phyloP scores from a whole-genome alignment of 345 rosid genomes.

The Combretum micranthum region DNA sequence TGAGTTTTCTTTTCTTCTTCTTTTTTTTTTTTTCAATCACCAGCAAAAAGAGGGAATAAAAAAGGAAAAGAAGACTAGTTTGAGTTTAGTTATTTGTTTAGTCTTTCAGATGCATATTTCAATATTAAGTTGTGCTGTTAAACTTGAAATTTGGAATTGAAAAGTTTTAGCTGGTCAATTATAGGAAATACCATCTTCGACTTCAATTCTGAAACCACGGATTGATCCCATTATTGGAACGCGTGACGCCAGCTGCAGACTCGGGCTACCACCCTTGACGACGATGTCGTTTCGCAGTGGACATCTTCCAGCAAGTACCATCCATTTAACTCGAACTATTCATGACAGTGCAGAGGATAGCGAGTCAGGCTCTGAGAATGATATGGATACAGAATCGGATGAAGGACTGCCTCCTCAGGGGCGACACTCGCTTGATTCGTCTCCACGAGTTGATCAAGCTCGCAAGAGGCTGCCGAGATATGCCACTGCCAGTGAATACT shows the following conservation, averaged over 20 bases:
- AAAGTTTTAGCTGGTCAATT: slow-evolving; percentile 11
- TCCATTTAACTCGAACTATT: slow-evolving; percentile 37
- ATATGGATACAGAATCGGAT: slow-evolving; percentile 51
- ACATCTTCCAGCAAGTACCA: slow-evolving; percentile 42
- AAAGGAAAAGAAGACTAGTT: no score
- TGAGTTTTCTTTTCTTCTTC: no score
- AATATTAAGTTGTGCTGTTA: no score
- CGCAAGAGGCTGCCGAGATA: slow-evolving; percentile 29
- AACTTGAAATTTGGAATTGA: slow-evolving; percentile 1
- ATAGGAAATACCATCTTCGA: slow-evolving; percentile 28
- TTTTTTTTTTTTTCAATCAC: no score
- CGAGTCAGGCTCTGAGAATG: slow-evolving; percentile 59
- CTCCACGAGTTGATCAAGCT: slow-evolving; percentile 50
- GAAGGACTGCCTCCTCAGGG: slow-evolving; percentile 42
- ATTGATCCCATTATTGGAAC: slow-evolving; percentile 24
- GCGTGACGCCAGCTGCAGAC: slow-evolving; percentile 26
- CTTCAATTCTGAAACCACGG: slow-evolving; percentile 28
- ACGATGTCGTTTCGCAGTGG: slow-evolving; percentile 54
- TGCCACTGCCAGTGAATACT: slow-evolving; percentile 27
- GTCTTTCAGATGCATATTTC: no score
- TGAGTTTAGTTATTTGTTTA: no score
- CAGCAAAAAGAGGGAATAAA: no score
- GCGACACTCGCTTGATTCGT: slow-evolving; percentile 55
- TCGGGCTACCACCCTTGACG: slow-evolving; percentile 47
- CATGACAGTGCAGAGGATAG: slow-evolving; percentile 24